These are phyloP conservation scores for Pachysandra terminalis DNA, from an alignment of 164 flowering plant species.

Conservation along the genomic window DNA sequence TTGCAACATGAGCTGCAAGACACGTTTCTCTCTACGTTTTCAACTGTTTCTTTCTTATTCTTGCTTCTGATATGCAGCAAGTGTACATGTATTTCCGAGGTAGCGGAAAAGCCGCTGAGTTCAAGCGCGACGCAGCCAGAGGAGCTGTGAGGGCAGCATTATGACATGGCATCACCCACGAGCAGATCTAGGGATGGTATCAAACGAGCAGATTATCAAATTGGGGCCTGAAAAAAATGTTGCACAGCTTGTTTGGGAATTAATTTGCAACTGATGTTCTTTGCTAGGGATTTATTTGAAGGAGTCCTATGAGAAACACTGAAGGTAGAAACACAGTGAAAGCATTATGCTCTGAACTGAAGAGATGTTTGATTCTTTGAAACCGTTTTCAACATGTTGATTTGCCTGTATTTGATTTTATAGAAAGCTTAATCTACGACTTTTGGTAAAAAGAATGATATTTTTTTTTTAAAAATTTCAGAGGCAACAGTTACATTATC, in stretches of 20 bases:
- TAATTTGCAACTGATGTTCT: not conserved
- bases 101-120: conserved; percentile 75
- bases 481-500: no score
- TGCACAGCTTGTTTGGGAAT: conserved; percentile 10
- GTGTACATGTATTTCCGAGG: conserved; percentile 95
- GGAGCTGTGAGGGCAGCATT: conserved; percentile 66
- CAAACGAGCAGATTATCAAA: conserved; percentile 1
- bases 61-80: conserved; percentile 4
- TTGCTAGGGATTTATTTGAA: not conserved
- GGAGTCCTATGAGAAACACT: not conserved
- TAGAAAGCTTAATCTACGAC: no score
- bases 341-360: no score
- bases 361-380: no score
- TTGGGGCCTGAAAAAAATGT: conserved; percentile 1
- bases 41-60: not conserved
- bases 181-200: not conserved
- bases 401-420: no score
- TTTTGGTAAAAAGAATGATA: no score
- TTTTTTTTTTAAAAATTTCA: no score
- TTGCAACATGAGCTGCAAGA: not conserved
- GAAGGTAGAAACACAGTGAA: no score
- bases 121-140: conserved; percentile 70
- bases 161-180: conserved; percentile 19
- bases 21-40: not conserved
- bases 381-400: no score